Evolutionary conservation across 78 protist genomes (phyloP).

Genomic region (Diacronema lutheri): DNA sequence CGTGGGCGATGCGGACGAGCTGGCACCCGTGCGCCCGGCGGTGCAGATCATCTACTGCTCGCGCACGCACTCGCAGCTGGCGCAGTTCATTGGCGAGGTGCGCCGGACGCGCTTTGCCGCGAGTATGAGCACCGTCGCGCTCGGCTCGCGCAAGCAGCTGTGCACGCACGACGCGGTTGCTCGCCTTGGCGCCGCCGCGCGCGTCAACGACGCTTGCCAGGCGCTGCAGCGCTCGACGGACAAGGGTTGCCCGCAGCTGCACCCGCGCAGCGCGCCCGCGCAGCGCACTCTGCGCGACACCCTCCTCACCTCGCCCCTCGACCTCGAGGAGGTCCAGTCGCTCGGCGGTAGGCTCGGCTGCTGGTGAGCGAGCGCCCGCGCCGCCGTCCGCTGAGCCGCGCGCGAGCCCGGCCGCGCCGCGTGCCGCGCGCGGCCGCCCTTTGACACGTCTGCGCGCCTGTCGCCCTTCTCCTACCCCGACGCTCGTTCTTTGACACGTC

Average conservation of each 20-base stretch:
- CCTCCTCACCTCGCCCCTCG: not conserved
- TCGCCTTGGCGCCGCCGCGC: not conserved
- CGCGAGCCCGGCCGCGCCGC: no score
- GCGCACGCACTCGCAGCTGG: slow-evolving; percentile 81
- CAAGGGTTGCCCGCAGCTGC: not conserved
- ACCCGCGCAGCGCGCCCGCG: no score
- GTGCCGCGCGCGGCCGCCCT: no score
- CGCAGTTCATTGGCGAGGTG: slow-evolving; percentile 70
- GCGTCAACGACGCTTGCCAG: slow-evolving; percentile 33
- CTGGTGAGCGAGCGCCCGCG: no score
- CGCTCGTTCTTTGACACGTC: no score
- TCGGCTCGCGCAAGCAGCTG: slow-evolving; percentile 48
- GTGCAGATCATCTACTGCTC: slow-evolving; percentile 52
- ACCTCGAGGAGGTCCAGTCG: slow-evolving; percentile 48
- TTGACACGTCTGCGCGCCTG: no score
- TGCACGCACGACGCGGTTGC: slow-evolving; percentile 44
- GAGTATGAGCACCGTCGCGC: slow-evolving; percentile 5
- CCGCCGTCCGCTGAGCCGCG: no score
- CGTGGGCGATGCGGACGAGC: not conserved
- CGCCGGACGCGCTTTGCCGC: slow-evolving; percentile 20
- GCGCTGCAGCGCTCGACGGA: not conserved
- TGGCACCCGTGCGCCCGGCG: not conserved
- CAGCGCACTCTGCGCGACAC: not conserved
- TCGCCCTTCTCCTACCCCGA: no score
- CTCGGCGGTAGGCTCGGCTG: slow-evolving; percentile 6